These are phyloP conservation scores for Tolypocladium amazonense DNA, from an alignment of 2,329 filamentous ascomycete genomes.

Conservation along the genomic window DNA sequence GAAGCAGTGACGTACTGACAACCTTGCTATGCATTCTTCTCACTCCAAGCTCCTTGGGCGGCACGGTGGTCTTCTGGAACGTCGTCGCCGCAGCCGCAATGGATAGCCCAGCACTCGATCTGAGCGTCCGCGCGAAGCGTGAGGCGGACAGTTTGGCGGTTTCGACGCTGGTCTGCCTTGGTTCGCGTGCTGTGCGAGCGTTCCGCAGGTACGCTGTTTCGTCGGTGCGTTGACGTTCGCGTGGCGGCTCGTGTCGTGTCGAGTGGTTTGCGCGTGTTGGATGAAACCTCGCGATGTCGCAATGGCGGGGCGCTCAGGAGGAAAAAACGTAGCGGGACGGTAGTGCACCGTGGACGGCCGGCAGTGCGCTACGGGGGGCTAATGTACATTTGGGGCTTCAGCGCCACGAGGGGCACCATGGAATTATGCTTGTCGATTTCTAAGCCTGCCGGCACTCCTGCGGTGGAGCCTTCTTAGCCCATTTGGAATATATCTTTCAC, in stretches of 20 bases:
- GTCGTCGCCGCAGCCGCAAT: constrained; percentile 58
- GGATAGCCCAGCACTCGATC: constrained; percentile 64
- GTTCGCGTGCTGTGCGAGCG: neutral
- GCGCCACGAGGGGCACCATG: neutral
- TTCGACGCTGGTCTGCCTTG: neutral
- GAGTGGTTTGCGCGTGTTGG: neutral
- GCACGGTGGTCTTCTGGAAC: constrained; percentile 36
- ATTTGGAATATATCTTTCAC: neutral
- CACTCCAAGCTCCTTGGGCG: constrained; percentile 22
- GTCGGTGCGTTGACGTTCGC: neutral
- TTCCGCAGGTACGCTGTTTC: neutral
- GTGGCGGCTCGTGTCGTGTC: neutral
- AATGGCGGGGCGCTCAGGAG: neutral
- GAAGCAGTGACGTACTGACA: constrained; percentile 53
- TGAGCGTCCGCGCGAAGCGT: constrained; percentile 63
- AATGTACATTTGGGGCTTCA: neutral
- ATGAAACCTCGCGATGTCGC: neutral
- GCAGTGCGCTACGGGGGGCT: neutral
- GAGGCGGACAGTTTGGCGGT: constrained; percentile 88
- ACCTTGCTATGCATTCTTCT: constrained; percentile 86
- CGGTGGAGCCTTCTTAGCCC: neutral
- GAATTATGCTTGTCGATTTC: neutral
- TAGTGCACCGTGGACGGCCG: neutral
- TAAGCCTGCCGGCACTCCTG: neutral
- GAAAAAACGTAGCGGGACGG: neutral